Percentiles rank a stretch among this genome's conserved stretches.
Evolutionary conservation across 2,329 filamentous ascomycete species (phyloP).

Genomic region (Pezicula radicicola): DNA sequence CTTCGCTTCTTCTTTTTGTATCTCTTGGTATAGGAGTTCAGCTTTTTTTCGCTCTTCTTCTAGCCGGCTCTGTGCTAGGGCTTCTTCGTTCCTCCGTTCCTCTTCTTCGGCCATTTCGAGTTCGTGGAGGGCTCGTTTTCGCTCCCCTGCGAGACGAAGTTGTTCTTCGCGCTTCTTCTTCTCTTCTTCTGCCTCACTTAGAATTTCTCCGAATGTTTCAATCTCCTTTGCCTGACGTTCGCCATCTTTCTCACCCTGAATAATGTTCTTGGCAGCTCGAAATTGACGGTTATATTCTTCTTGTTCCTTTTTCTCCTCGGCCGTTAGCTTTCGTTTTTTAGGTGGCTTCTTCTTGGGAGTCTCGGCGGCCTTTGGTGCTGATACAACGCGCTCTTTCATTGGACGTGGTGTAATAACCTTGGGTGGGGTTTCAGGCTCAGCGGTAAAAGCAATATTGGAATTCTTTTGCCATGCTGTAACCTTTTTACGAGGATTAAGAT

Average conservation of each 20-base stretch:
- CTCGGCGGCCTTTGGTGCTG: constrained; percentile 58
- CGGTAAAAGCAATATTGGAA: constrained; percentile 5
- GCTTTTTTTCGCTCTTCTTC: background rate
- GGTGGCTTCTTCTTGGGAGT: constrained; percentile 67
- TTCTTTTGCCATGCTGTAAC: no score
- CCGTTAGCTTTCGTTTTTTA: constrained; percentile 35
- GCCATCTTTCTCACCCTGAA: constrained; percentile 9
- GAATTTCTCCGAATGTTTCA: constrained; percentile 17
- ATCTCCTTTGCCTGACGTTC: constrained; percentile 6
- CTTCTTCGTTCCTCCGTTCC: background rate
- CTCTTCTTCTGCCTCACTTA: constrained; percentile 6
- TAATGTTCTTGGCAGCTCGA: constrained; percentile 13
- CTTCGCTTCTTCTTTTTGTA: background rate
- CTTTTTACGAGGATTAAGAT: no score
- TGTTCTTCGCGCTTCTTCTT: background rate
- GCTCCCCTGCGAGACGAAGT: constrained; percentile 1
- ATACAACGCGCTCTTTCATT: constrained; percentile 50
- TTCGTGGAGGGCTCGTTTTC: constrained; percentile 1
- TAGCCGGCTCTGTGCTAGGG: background rate
- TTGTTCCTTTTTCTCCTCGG: constrained; percentile 3
- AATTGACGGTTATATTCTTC: constrained; percentile 7
- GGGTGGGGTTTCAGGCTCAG: constrained; percentile 13
- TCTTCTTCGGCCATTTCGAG: background rate
- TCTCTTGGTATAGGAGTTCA: background rate
- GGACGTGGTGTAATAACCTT: constrained; percentile 23